These are phyloP conservation scores for Panaeolus cyanescens DNA, from an alignment of 768 basidiomycete species.

Conservation along the genomic window DNA sequence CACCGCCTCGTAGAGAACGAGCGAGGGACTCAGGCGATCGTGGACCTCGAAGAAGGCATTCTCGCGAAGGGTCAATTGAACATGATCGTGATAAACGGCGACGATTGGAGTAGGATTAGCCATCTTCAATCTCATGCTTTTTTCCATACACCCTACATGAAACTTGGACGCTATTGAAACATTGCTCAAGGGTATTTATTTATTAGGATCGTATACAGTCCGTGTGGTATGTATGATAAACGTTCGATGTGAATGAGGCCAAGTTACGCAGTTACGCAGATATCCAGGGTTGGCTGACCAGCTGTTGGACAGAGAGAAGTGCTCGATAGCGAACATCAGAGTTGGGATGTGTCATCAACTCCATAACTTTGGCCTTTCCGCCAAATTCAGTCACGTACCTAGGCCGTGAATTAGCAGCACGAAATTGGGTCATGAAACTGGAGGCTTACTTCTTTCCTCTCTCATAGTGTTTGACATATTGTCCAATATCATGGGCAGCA, in stretches of 20 bases:
- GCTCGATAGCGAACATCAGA: slow-evolving; percentile 93
- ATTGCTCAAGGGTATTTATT: background rate
- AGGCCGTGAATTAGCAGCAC: slow-evolving; percentile 5
- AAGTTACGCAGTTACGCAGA: slow-evolving; percentile 35
- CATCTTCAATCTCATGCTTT: background rate
- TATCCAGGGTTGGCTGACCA: slow-evolving; percentile 90
- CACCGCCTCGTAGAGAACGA: slow-evolving; percentile 18
- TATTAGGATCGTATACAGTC: background rate
- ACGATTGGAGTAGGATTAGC: slow-evolving; percentile 48
- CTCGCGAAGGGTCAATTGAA: slow-evolving; percentile 34
- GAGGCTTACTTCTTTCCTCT: slow-evolving; percentile 83
- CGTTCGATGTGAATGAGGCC: background rate
- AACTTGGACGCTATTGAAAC: background rate
- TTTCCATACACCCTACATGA: background rate
- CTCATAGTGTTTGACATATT: slow-evolving; percentile 91
- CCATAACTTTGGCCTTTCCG: slow-evolving; percentile 87
- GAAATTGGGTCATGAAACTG: background rate
- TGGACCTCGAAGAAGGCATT: slow-evolving; percentile 22
- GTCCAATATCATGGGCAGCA: slow-evolving; percentile 90
- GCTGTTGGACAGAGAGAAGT: slow-evolving; percentile 84
- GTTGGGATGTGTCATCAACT: slow-evolving; percentile 88
- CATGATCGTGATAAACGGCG: slow-evolving; percentile 51
- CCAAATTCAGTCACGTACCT: slow-evolving; percentile 84
- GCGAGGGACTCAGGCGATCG: slow-evolving; percentile 10
- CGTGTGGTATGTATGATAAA: background rate